Evolutionary conservation across 768 basidiomycete genomes (phyloP), one percentile per base, ranked within the genome.

Genomic region (Leccinum subgranulosum): DNA sequence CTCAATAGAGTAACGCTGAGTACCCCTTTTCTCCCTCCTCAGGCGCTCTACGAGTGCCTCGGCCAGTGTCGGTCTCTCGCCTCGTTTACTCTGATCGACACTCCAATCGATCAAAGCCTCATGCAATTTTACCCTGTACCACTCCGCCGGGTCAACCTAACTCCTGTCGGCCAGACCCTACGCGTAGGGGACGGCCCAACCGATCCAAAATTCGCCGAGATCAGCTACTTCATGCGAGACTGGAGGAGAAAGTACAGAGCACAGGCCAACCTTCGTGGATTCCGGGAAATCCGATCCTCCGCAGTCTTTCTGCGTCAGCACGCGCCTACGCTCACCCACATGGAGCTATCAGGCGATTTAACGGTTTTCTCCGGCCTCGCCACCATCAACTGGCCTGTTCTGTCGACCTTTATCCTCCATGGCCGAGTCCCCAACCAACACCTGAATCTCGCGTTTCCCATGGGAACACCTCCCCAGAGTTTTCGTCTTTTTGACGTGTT

Each of bases 231-330:
- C 12, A 73, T 73, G 63, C 68, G 72, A 0, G 73, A 72, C 39
- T 73, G 72, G 72, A 62, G 72, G 54, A 70, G 70, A 60, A 73
- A 73, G 43, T 69, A 73, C 53, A 75, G 70, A 49, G 61, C 67
- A 0, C 72, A 73, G 36, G 64, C 68, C 3, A 65, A 64, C 53
- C 59, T 64, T 43, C 73, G 73, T 14, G 69, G 71, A 3, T 61
- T 50, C 23, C 60, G 66, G 57, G 72, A 73, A 48, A 62, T 69
- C 6, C 67, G 68, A 33, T 70, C 72, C 11, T 67, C 70, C 9
- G 63, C 62, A 0, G 64, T 64, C 33, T 72, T 75, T 39, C 39
- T 74, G 17, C 69, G 70, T 54, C 64, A 64, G 50, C 70, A 75
- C 28, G 68, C 72, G 0, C 51, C 69, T 4, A 60, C 61, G 2